Evolutionary conservation across 345 rosid genomes (phyloP), one percentile per base, ranked within the genome.

Genomic region (Cardiospermum halicacabum): DNA sequence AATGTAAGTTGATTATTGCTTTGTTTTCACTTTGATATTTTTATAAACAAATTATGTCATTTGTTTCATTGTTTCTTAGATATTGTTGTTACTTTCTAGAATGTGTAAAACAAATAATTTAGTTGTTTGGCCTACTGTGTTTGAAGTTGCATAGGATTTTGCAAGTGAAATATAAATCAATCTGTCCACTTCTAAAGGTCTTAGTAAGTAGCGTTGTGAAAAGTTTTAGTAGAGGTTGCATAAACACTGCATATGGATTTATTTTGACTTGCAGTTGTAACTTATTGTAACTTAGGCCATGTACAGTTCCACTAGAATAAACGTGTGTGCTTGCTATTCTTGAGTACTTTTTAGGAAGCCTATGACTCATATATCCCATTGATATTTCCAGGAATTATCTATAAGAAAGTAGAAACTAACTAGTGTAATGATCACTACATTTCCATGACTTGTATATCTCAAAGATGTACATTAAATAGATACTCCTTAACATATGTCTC

Each of bases 1-100:
- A 82, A 77, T 37, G 75, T 82, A 70, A 66, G 71, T 49, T 53
- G 12, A 36, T 48, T 3, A 19, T 31, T 25, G 25, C 3, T n/a
- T 53, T 27, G 2, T 25, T 25, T 53, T 25, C 24, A 51, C 5
- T 8, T 53, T 37, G 9, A 28, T n/a, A 36, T 49, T 62, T 30
- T 39, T n/a, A 0, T 49, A 12, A 32, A 9, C 66, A 7, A 32
- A 0, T 4, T 32, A 28, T 60, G 45, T 31, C 48, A 62, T 48
- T 21, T 12, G 30, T 47, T 30, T 61, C 10, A 11, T 15, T 39
- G 42, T 30, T 58, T 58, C 11, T 19, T 5, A 22, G 32, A 11
- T 13, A 19, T 16, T 34, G 1, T 0, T 53, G 27, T 6, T 22
- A 22, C 26, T 51, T 39, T 39, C 13, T 39, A 39, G 15, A 0